phyloP scores from a whole-genome alignment of 768 basidiomycete genomes.

The Termitomyces sp. region DNA sequence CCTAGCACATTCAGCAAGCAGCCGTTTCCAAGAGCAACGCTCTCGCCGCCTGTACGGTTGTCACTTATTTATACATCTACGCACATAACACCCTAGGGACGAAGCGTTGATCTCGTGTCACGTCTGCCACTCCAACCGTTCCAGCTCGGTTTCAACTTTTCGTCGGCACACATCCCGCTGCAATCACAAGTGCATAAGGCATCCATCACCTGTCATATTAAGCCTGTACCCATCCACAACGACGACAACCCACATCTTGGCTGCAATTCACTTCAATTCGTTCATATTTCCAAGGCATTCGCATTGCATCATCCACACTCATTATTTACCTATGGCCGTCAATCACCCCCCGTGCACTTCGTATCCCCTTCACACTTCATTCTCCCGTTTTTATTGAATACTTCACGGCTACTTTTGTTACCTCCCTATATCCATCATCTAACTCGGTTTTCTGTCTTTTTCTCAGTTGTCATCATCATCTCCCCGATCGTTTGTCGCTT shows the following conservation, averaged over 20 bases:
- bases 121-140: neutral
- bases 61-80: slow-evolving; percentile 2
- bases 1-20: slow-evolving; percentile 6
- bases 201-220: neutral
- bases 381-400: slow-evolving; percentile 6
- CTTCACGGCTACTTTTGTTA: neutral
- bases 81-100: neutral
- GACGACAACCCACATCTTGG: neutral
- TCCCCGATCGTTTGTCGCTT: slow-evolving; percentile 4
- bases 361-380: slow-evolving; percentile 2
- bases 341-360: neutral
- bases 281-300: slow-evolving; percentile 7
- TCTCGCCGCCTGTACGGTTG: neutral
- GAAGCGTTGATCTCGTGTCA: neutral
- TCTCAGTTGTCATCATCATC: slow-evolving; percentile 3
- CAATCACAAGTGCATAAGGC: slow-evolving; percentile 5
- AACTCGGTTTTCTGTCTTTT: neutral
- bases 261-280: slow-evolving; percentile 4
- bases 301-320: slow-evolving; percentile 8
- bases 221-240: neutral
- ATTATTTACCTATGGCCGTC: slow-evolving; percentile 4
- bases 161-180: neutral
- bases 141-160: neutral
- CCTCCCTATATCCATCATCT: slow-evolving; percentile 7
- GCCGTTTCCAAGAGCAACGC: neutral